A percentile compares a stretch with the other conserved stretches of the same genome.
phyloP scores from a whole-genome alignment of 768 basidiomycete species.

The Russula compacta region DNA sequence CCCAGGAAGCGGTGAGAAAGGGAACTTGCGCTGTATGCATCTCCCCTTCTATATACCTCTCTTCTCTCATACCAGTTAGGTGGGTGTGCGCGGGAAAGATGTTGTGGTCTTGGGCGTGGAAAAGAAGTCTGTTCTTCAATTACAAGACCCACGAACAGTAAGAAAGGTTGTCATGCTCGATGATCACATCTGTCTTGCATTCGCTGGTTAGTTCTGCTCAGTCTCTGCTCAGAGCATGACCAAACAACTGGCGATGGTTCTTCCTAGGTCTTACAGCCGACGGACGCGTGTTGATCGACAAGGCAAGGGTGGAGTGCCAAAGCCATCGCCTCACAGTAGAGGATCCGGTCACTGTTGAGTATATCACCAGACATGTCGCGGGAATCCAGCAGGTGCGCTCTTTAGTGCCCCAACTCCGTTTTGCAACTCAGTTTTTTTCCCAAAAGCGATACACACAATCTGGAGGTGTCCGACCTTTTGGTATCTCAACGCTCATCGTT shows the following conservation, averaged over 20 bases:
- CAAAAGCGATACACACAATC: conserved; percentile 94
- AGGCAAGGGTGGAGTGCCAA: conserved; percentile 95
- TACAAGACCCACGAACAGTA: conserved; percentile 96
- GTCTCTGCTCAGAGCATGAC: conserved; percentile 1
- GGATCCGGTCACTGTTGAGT: conserved; percentile 96
- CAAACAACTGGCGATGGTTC: conserved; percentile 11
- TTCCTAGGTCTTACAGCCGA: conserved; percentile 86
- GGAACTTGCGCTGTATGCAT: conserved; percentile 88
- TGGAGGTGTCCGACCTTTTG: conserved; percentile 96
- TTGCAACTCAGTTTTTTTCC: background rate
- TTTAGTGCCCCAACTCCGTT: background rate
- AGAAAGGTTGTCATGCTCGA: conserved; percentile 98
- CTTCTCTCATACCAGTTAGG: conserved; percentile 38
- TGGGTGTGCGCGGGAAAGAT: conserved; percentile 90
- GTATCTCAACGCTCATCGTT: conserved; percentile 92
- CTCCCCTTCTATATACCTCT: background rate
- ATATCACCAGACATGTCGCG: conserved; percentile 95
- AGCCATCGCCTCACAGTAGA: conserved; percentile 95
- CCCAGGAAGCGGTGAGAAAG: conserved; percentile 92
- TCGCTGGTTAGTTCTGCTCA: conserved; percentile 65
- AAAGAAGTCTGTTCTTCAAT: conserved; percentile 95
- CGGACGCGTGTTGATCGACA: conserved; percentile 95
- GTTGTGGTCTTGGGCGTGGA: conserved; percentile 96
- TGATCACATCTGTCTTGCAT: conserved; percentile 94
- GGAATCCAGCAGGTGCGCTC: conserved; percentile 89